Base-by-base conservation (phyloP, 1,284 basidiomycete genomes). In the Cystobasidium sp. region DNA sequence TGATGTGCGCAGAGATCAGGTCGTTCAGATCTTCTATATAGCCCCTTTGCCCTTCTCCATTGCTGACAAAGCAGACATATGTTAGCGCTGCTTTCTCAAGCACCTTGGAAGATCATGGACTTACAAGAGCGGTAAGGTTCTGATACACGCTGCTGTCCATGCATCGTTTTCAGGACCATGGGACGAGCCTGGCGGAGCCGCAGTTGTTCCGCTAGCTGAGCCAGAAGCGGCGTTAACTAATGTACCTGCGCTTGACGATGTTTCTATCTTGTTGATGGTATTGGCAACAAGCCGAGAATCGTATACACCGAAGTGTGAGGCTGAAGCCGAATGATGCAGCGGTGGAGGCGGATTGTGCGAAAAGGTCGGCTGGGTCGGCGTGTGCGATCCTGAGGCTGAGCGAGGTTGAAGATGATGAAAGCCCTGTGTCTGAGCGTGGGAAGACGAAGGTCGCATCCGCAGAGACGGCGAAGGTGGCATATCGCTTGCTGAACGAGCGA, bases 11-110 rank as follows among this genome's bases (percentile, higher is more conserved):
- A 14, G 74, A 76, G 64, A 79, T 47, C 22, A 67, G 51, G 14
- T 63, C 61, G 53, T 74, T 63, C 7, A 62, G 61, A 78, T 96
- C 93, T 83, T 98, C 96, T 79, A 98, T 92, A 41, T 93, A 90
- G 52, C 90, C 88, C 77, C 89, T 87, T n/a, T 97, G 86, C 1
- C 91, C 90, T 79, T 96, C 92, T 55, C 93, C 91, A 71, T 97
- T 97, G 84, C 70, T 73, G 18, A 43, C 20, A 49, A 49, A 52
- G 1, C 12, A 18, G 1, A 9, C 47, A 9, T 20, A 39, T 18
- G 44, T 66, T 8, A 65, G 16, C 14, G 10, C 10, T 24, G 2
- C 18, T 0, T 7, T 46, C 16, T 43, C 20, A n/a, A 52, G 46
- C 20, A 3, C 6, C 0, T 1, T 41, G 1, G n/a, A 3, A 16